These are phyloP conservation scores for Boletus huronensis DNA, from an alignment of 768 basidiomycete genomes.

Conservation along the genomic window DNA sequence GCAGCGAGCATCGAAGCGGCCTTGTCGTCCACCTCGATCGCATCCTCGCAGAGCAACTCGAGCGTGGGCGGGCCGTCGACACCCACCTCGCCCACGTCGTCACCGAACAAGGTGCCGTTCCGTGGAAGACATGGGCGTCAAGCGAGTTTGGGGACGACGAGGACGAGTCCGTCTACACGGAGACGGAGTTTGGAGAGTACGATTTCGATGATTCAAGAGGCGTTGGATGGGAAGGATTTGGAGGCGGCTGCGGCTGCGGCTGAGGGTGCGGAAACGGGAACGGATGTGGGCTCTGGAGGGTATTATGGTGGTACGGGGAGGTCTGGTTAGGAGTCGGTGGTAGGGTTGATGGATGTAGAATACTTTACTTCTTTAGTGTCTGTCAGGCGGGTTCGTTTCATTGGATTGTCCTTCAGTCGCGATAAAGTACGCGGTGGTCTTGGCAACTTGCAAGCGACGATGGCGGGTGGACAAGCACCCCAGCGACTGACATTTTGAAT, in stretches of 20 bases:
- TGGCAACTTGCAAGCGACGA: neutral
- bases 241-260: constrained; percentile 20
- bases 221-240: constrained; percentile 69
- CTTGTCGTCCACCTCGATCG: constrained; percentile 21
- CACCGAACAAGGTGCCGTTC: constrained; percentile 50
- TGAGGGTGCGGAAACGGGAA: neutral
- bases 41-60: constrained; percentile 23
- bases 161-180: constrained; percentile 89
- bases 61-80: constrained; percentile 17
- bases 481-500: too few relatives aligned
- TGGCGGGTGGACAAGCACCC: too few relatives aligned
- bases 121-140: constrained; percentile 53
- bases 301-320: neutral
- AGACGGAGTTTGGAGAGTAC: constrained; percentile 93
- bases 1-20: constrained; percentile 38
- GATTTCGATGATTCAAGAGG: constrained; percentile 91
- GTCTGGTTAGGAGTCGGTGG: neutral
- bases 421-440: too few relatives aligned
- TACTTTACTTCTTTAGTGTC: neutral
- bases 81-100: constrained; percentile 39
- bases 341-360: neutral
- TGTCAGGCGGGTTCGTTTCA: neutral
- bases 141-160: constrained; percentile 81
- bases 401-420: neutral
- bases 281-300: neutral